Conservation (phyloP, 139 green algal species). For the Mesostigma viride region DNA sequence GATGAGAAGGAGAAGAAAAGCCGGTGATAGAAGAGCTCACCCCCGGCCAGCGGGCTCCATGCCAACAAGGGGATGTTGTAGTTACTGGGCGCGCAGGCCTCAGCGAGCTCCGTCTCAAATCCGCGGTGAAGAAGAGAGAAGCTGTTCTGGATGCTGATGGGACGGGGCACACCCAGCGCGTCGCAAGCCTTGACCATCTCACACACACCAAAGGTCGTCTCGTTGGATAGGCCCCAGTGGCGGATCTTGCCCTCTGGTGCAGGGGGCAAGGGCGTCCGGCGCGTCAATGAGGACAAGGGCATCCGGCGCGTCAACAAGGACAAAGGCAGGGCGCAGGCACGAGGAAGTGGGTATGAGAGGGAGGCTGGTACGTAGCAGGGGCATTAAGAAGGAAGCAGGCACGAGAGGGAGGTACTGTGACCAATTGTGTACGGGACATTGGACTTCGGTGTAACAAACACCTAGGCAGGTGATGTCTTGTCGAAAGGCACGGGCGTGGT, state of each 20-base stretch:
- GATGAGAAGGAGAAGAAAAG: not conserved
- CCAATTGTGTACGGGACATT: too few species aligned
- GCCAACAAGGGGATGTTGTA: slow-evolving; percentile 76
- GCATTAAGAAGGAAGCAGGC: too few species aligned
- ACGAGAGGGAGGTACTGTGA: too few species aligned
- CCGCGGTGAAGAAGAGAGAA: slow-evolving; percentile 52
- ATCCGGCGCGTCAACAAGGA: too few species aligned
- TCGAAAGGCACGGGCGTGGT: too few species aligned
- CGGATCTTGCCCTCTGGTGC: slow-evolving; percentile 78
- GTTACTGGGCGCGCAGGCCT: slow-evolving; percentile 38
- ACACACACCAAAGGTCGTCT: slow-evolving; percentile 79
- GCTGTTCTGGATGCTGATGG: slow-evolving; percentile 67
- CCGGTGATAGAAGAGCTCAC: slow-evolving; percentile 9
- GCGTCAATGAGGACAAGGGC: too few species aligned
- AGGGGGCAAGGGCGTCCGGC: too few species aligned
- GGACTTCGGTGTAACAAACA: too few species aligned
- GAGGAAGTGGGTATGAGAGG: too few species aligned
- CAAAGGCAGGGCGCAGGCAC: too few species aligned
- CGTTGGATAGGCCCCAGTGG: slow-evolving; percentile 76
- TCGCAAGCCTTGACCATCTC: slow-evolving; percentile 44
- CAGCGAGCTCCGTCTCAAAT: slow-evolving; percentile 79
- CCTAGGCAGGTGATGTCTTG: too few species aligned
- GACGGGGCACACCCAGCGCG: slow-evolving; percentile 46
- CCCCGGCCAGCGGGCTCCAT: slow-evolving; percentile 60
- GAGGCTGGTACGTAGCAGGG: too few species aligned